phyloP scores from a whole-genome alignment of 1,139 yeast genomes.

The Candida frijolesensis region DNA sequence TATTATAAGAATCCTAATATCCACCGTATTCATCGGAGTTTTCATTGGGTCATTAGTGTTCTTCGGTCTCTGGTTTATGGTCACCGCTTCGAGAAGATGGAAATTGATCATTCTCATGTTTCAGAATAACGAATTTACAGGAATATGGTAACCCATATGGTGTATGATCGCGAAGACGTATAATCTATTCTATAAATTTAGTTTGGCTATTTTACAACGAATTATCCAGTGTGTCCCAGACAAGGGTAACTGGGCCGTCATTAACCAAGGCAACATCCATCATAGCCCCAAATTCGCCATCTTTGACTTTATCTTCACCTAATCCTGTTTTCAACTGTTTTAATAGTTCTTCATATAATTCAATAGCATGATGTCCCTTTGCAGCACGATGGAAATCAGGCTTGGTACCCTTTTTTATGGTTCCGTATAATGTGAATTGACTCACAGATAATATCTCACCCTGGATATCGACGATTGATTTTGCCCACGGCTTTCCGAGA shows the following conservation, averaged over 20 bases:
- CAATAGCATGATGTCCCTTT: constrained; percentile 72
- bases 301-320: constrained; percentile 68
- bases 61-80: constrained; percentile 16
- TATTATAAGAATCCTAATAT: constrained; percentile 20
- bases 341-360: constrained; percentile 66
- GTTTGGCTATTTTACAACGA: constrained; percentile 12
- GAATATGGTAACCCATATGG: constrained; percentile 13
- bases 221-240: constrained; percentile 60
- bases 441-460: constrained; percentile 56
- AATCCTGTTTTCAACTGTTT: constrained; percentile 48
- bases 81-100: constrained; percentile 18
- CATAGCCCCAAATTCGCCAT: constrained; percentile 95
- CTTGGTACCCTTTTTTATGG: constrained; percentile 83
- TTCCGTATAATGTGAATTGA: constrained; percentile 87
- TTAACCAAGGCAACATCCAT: constrained; percentile 88
- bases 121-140: constrained; percentile 15
- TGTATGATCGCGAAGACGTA: neutral
- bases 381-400: constrained; percentile 94
- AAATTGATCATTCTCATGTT: constrained; percentile 14
- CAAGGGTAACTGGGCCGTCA: constrained; percentile 82
- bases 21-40: constrained; percentile 20
- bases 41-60: constrained; percentile 15
- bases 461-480: constrained; percentile 36
- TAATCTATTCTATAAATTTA: neutral
- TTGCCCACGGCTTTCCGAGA: constrained; percentile 66